Evolutionary conservation across 1,139 yeast species (phyloP).

Genomic region (Blastobotrys ciferrii): DNA sequence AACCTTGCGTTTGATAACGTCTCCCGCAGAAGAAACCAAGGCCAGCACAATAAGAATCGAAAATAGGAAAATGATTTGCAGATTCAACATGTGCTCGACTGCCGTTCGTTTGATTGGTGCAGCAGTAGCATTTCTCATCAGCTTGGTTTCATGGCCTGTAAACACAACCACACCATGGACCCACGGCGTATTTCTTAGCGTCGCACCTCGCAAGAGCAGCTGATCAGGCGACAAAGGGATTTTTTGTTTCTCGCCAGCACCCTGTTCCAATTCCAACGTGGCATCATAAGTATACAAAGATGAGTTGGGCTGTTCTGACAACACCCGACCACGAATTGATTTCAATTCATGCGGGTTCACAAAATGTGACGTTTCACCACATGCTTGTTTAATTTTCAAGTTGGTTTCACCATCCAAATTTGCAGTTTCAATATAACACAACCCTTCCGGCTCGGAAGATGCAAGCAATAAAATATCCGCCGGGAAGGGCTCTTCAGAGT

Average conservation of each 20-base stretch:
- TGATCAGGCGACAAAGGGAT: constrained; percentile 88
- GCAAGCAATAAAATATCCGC: constrained; percentile 84
- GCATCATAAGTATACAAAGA: constrained; percentile 95
- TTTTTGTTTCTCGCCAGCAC: constrained; percentile 33
- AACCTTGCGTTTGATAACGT: constrained; percentile 68
- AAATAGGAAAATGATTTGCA: constrained; percentile 86
- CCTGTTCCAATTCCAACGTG: constrained; percentile 59
- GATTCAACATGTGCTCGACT: constrained; percentile 90
- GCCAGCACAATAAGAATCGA: constrained; percentile 72
- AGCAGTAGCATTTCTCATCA: constrained; percentile 98
- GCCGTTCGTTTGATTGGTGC: constrained; percentile 97
- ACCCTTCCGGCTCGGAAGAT: constrained; percentile 96
- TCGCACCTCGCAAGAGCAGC: constrained; percentile 89
- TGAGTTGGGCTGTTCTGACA: constrained; percentile 92
- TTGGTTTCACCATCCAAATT: constrained; percentile 98
- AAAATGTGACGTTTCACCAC: constrained; percentile 69
- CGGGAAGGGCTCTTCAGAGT: constrained; percentile 88
- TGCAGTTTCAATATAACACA: constrained; percentile 96
- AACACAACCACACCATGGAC: constrained; percentile 89
- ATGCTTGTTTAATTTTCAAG: constrained; percentile 87
- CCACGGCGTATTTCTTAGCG: constrained; percentile 92
- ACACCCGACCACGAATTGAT: constrained; percentile 52
- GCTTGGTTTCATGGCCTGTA: constrained; percentile 97
- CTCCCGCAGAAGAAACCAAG: constrained; percentile 81
- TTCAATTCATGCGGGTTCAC: constrained; percentile 67